These are phyloP conservation scores for Endoconidiophora laricicola DNA, from an alignment of 2,329 filamentous ascomycete genomes.

Conservation along the genomic window DNA sequence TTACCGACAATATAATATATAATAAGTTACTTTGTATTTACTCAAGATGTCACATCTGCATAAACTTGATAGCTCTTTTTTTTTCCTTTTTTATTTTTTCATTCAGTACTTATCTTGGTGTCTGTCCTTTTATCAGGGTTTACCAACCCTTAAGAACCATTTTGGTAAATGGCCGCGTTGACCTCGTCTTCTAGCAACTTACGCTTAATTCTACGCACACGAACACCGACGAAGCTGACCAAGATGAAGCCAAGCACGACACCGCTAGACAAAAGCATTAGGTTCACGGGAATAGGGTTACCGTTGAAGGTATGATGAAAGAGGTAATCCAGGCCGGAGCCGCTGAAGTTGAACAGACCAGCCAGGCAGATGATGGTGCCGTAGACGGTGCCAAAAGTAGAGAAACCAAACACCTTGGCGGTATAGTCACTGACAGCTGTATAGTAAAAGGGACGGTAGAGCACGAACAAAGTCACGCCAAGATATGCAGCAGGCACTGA, in stretches of 20 bases:
- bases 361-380: conserved; percentile 76
- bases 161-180: conserved; percentile 10
- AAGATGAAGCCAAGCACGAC: conserved; percentile 47
- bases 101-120: not conserved
- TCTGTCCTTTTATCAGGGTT: not conserved
- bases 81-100: not conserved
- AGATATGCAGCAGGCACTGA: conserved; percentile 53
- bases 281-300: conserved; percentile 63
- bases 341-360: conserved; percentile 68
- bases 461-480: conserved; percentile 62
- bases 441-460: conserved; percentile 82
- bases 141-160: not conserved
- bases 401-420: conserved; percentile 83
- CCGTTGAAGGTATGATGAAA: conserved; percentile 57
- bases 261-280: conserved; percentile 45
- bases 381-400: conserved; percentile 88
- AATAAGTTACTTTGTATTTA: too few species aligned
- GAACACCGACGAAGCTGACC: conserved; percentile 45
- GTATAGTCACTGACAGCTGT: conserved; percentile 78
- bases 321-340: conserved; percentile 62
- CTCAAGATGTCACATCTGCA: not conserved
- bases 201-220: conserved; percentile 22
- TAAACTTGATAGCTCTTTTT: not conserved
- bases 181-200: conserved; percentile 15
- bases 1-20: too few species aligned